Evolutionary conservation across 768 basidiomycete species (phyloP).

Genomic region (Calvatia gigantea): DNA sequence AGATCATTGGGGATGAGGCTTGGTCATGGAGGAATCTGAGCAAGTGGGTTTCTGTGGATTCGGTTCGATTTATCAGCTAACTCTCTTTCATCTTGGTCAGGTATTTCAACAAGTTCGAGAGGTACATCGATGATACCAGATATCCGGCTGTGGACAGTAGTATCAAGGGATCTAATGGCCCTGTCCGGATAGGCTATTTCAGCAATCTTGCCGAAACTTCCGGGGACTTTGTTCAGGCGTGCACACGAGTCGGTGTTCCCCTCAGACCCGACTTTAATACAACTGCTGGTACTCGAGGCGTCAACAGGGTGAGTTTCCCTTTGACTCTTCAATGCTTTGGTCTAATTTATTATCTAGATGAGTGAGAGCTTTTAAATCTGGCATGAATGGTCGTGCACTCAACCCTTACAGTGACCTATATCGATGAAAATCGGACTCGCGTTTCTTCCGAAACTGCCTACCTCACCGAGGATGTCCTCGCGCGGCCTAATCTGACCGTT

Average conservation of each 20-base stretch:
- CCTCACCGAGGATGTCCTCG: slow-evolving; percentile 54
- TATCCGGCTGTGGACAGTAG: slow-evolving; percentile 45
- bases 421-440: slow-evolving; percentile 44
- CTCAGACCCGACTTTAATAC: slow-evolving; percentile 56
- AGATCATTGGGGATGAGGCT: slow-evolving; percentile 45
- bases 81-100: slow-evolving; percentile 26
- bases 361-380: slow-evolving; percentile 20
- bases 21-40: slow-evolving; percentile 62
- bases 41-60: slow-evolving; percentile 28
- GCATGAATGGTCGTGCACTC: neutral
- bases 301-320: slow-evolving; percentile 41
- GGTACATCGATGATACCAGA: slow-evolving; percentile 40
- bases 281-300: slow-evolving; percentile 48
- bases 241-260: slow-evolving; percentile 47
- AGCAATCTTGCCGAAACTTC: slow-evolving; percentile 35
- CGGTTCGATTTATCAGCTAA: neutral
- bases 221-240: slow-evolving; percentile 48
- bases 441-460: slow-evolving; percentile 63
- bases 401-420: slow-evolving; percentile 54
- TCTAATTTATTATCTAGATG: slow-evolving; percentile 19
- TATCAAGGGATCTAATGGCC: slow-evolving; percentile 46
- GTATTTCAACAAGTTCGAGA: slow-evolving; percentile 67
- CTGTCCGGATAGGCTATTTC: slow-evolving; percentile 51
- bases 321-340: neutral
- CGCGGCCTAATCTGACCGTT: slow-evolving; percentile 58